Base-by-base conservation (phyloP, 2,329 filamentous ascomycete species). In the Furcasterigmium furcatum region DNA sequence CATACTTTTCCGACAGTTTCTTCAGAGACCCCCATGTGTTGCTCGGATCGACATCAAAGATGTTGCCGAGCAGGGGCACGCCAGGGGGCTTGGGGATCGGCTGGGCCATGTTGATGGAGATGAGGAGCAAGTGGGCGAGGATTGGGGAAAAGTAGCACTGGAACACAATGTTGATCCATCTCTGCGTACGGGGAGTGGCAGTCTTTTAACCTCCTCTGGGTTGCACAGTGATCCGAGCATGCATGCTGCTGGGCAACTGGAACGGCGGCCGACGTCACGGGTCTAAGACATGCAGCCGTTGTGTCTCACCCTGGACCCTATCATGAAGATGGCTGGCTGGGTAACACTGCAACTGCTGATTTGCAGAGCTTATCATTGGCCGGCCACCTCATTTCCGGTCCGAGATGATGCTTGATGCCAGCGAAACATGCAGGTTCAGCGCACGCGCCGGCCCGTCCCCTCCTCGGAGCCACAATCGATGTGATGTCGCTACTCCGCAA, bases 21-120 rank as follows among this genome's bases (percentile, higher is more conserved):
- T 64, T 67, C 25, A 68, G 55, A 1, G 62, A 68, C 5, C 50
- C 43, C 65, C 65, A 68, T 0, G 63, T 63, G 44, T 68, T 68
- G 51, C 49, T 56, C 7, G 64, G 56, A 13, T 62, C 55, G 32
- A 68, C 46, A 30, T 66, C 56, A 34, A 65, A 59, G 41, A 68
- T 55, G 51, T 68, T 68, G 24, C 65, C 65, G 12, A 68, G 45
- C 21, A 68, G n/a, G 27, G 65, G 65, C 10, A 67, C 36, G 5
- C 62, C 63, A 6, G 55, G 55, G 1, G 65, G 65, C 35, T 58
- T 61, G 2, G 63, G 64, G 38, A 68, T 68, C 4, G 64, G 59
- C 6, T 57, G 55, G 22, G 64, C 40, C 65, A 67, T 68, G 40
- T 5, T 53, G 41, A 16, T n/a, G 12, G 7, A 14, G 30, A 13